Base-by-base conservation (phyloP, 2,329 filamentous ascomycete species). In the Colletotrichum eleusines region DNA sequence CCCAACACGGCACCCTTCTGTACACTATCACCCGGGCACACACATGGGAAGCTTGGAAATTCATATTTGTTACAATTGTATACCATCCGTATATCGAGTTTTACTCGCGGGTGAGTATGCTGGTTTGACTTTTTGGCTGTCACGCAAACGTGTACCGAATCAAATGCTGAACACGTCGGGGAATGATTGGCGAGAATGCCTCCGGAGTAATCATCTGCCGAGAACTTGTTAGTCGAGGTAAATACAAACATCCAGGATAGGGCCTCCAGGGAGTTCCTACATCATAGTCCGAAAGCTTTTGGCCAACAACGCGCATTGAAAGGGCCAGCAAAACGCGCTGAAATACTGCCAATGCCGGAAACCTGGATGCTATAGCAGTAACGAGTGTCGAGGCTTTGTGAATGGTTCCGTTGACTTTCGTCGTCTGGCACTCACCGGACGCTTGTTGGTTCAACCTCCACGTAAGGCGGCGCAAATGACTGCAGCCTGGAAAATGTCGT, bases 401-500 rank as follows among this genome's bases (percentile, higher is more conserved):
- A 18, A 72, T 59, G 16, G 28, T 58, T 18, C 60, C 61, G 1
- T 59, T 26, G 23, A 61, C 35, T 23, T 48, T n/a, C 1, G 55
- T 31, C 28, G 62, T 38, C 11, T 42, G 55, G 4, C 53, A 42
- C 14, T 51, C 53, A 12, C n/a, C 40, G 12, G 40, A 4, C 3
- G 35, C 16, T 26, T 55, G 33, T 14, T 23, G 11, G 12, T 16
- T 46, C 3, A 23, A 46, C 14, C 66, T 55, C 33, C 50, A 28
- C 6, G 28, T 33, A 6, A 72, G 70, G 14, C 61, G 1, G 35
- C 46, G 38, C 35, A 63, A 18, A 62, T 42, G 16, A 72, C 62
- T 11, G 42, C 70, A 26, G 66, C 70, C 28, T 69, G 67, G 8
- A 72, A 57, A 12, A 65, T 46, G 12, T 69, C 61, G 7, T 72